Percentiles rank a stretch among this genome's conserved stretches.
Evolutionary conservation across 2,329 filamentous ascomycete genomes (phyloP).

Genomic region (Aureobasidium sp.): DNA sequence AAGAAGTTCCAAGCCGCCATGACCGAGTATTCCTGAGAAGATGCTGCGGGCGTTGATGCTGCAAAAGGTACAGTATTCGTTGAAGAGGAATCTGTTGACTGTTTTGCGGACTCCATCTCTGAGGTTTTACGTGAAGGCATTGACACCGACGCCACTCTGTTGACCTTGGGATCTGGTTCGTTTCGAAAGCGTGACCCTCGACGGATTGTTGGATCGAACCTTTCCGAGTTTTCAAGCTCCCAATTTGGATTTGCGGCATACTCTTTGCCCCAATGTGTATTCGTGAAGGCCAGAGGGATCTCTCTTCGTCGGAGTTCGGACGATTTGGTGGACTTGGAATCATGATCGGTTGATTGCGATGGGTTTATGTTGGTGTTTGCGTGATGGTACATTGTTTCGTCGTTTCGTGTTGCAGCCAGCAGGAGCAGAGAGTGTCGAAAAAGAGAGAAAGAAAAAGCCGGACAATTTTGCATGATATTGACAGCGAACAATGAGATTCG

Average conservation of each 20-base stretch:
- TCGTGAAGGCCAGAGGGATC: constrained; percentile 4
- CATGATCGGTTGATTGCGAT: not conserved
- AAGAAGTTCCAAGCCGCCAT: not conserved
- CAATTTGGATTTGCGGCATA: not conserved
- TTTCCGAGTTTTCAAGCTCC: not conserved
- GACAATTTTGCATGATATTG: not conserved
- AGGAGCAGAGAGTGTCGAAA: not conserved
- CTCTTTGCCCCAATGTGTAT: not conserved
- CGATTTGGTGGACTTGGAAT: not conserved
- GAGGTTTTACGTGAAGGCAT: not conserved
- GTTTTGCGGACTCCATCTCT: too few species aligned
- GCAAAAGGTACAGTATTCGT: too few species aligned
- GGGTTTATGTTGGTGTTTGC: not conserved
- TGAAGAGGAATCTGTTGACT: too few species aligned
- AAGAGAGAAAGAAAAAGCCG: not conserved
- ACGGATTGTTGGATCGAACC: not conserved
- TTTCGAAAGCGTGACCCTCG: not conserved
- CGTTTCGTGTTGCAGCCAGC: too few species aligned
- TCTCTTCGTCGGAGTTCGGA: not conserved
- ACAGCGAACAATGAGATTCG: not conserved
- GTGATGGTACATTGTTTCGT: not conserved
- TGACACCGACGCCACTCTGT: not conserved
- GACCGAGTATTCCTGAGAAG: not conserved
- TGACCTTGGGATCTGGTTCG: not conserved
- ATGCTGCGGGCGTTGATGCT: not conserved